Evolutionary conservation across 2,329 filamentous ascomycete species (phyloP).

Genomic region (Cercospora sojina): DNA sequence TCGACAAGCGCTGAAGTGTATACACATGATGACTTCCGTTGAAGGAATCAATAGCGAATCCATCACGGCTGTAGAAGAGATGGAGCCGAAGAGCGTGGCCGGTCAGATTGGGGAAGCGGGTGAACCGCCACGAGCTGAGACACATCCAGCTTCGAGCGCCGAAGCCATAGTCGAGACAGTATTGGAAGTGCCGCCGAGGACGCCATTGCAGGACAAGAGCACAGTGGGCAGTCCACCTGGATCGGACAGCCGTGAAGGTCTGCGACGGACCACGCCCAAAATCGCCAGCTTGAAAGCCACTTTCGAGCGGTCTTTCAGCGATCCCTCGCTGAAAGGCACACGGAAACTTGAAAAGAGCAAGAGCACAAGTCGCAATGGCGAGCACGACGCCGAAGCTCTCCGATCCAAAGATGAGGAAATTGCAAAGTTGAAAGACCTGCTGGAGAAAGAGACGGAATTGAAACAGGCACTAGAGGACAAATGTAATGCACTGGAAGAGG

Average conservation of each 20-base stretch:
- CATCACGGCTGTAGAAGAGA: neutral
- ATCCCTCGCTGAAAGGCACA: neutral
- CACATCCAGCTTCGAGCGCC: neutral
- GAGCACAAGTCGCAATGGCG: conserved; percentile 16
- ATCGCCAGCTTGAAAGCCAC: conserved; percentile 35
- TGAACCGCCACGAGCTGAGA: neutral
- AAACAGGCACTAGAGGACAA: conserved; percentile 28
- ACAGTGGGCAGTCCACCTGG: conserved; percentile 13
- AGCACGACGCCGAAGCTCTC: conserved; percentile 17
- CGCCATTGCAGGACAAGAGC: conserved; percentile 5
- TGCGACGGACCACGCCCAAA: conserved; percentile 30
- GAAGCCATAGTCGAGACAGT: neutral
- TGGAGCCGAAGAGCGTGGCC: conserved; percentile 5
- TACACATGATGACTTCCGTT: neutral
- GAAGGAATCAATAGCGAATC: neutral
- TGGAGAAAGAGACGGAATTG: conserved; percentile 29
- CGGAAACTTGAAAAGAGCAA: conserved; percentile 21
- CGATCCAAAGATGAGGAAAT: conserved; percentile 26
- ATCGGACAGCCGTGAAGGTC: conserved; percentile 13
- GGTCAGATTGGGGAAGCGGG: neutral
- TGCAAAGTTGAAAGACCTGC: conserved; percentile 22
- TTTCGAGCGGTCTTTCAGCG: conserved; percentile 29
- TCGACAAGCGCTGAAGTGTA: neutral
- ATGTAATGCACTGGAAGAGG: conserved; percentile 22
- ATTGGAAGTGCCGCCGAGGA: conserved; percentile 1